Base-by-base conservation (phyloP, 1,284 basidiomycete species). In the Mycena citricolor region DNA sequence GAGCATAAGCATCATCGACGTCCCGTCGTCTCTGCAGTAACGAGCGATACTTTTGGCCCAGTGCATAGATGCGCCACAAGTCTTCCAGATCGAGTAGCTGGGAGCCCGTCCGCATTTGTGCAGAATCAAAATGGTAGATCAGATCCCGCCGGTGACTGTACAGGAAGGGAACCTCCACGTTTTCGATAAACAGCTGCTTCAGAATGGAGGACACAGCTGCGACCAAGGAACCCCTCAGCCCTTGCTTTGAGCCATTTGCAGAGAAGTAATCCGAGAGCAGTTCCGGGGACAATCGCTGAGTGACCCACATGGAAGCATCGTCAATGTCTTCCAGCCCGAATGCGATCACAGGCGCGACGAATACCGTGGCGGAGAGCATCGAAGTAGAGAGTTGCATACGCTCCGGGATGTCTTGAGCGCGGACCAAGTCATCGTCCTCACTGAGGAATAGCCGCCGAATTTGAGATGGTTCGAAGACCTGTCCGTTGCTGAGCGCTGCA, bases 401-500 rank as follows among this genome's bases (percentile, higher is more conserved):
- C 65, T 99, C 97, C 1, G 97, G 97, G 32, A 92, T 83, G 67
- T 99, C 97, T 61, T 83, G 81, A 16, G 78, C 82, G 42, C 94
- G 87, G 56, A 98, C 94, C 41, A 94, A 74, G 59, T 97, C 91
- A 64, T 99, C 97, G 51, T 93, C 94, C 54, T 95, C 92, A 4
- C 94, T 97, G 32, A 99, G 71, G 71, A 94, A 78, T 39, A 91
- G 82, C 49, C 86, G 89, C 53, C 84, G 84, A 61, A 99, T 98
- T 73, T 98, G 93, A 6, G 94, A 91, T 0, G 97, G 97, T 63
- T 99, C 97, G 57, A 99, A 99, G 51, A 99, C 93, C 90, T 97
- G 57, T 16, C 24, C 47, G 31, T 53, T 40, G 16, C 51, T 50
- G 44, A 51, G 38, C 39, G 41, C 39, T 37, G 20, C 46, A 31